A percentile compares a stretch with the other conserved stretches of the same genome.
These are phyloP conservation scores for Diaporthe ilicicola DNA, from an alignment of 2,329 filamentous ascomycete species.

Conservation along the genomic window DNA sequence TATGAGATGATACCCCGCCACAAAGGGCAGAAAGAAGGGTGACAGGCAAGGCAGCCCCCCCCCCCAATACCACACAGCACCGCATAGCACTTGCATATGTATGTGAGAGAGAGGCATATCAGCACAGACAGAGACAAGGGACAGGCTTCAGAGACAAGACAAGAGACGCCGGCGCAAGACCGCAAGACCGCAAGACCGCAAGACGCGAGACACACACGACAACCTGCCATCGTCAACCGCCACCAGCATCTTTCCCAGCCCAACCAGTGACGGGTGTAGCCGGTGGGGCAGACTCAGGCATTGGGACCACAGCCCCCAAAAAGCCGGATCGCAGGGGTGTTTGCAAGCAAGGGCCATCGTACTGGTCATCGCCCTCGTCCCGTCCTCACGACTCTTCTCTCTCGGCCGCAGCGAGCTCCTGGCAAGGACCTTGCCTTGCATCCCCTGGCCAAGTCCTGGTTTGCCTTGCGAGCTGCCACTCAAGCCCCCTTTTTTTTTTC, in stretches of 20 bases:
- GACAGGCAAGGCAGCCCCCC: background rate
- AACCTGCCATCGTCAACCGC: slow-evolving; percentile 1
- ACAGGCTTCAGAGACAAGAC: background rate
- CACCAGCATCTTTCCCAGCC: background rate
- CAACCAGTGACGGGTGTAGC: background rate
- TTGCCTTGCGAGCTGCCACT: background rate
- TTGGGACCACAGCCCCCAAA: background rate
- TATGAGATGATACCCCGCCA: slow-evolving; percentile 24
- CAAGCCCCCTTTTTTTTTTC: background rate
- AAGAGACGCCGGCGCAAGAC: background rate
- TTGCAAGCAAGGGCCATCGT: background rate
- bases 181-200: no score
- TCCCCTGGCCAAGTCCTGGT: background rate
- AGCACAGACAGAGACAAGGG: background rate
- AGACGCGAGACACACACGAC: background rate
- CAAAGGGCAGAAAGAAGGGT: background rate
- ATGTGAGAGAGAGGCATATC: slow-evolving; percentile 2
- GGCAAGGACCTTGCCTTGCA: slow-evolving; percentile 14
- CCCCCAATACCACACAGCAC: background rate
- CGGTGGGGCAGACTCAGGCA: background rate
- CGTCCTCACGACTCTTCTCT: background rate
- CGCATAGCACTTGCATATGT: slow-evolving; percentile 12
- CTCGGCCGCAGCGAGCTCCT: slow-evolving; percentile 3
- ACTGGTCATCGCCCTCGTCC: no score
- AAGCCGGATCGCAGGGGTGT: background rate